Percentiles rank a stretch among this genome's conserved stretches.
Evolutionary conservation across 352 stramenopile species (phyloP).

Genomic region (Phytophthora citricola): DNA sequence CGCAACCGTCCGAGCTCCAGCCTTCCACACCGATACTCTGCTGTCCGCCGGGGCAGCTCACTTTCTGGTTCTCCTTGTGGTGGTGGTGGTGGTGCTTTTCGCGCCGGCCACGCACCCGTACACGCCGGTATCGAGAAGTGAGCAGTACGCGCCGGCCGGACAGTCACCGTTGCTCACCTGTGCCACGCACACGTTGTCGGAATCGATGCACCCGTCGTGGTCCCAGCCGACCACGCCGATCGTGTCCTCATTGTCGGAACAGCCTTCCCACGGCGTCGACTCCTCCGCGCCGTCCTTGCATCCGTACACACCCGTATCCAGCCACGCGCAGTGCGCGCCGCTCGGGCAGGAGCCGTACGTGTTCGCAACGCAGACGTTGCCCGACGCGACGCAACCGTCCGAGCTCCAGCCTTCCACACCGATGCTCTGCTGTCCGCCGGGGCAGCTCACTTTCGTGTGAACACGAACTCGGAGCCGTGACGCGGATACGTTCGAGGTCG

Average conservation of each 20-base stretch:
- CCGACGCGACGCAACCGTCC: neutral
- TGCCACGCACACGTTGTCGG: constrained; percentile 24
- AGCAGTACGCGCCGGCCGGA: constrained; percentile 30
- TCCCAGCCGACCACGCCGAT: constrained; percentile 28
- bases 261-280: constrained; percentile 1
- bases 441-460: constrained; percentile 12
- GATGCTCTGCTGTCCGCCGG: neutral
- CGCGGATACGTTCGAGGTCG: constrained; percentile 12
- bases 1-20: constrained; percentile 26
- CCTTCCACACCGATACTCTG: constrained; percentile 27
- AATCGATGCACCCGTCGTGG: constrained; percentile 46
- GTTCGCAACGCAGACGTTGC: neutral
- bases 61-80: constrained; percentile 20
- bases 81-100: constrained; percentile 26
- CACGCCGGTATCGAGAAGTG: constrained; percentile 29
- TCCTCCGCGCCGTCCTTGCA: constrained; percentile 22
- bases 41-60: constrained; percentile 23
- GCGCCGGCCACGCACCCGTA: constrained; percentile 29
- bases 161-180: constrained; percentile 31
- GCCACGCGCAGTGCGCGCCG: constrained; percentile 33
- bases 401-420: neutral
- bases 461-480: constrained; percentile 33
- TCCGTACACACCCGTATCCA: constrained; percentile 42
- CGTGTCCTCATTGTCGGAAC: constrained; percentile 11
- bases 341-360: neutral